A percentile compares a stretch with the other conserved stretches of the same genome.
phyloP scores from a whole-genome alignment of 2,329 filamentous ascomycete species.

The Alternaria brassicae region DNA sequence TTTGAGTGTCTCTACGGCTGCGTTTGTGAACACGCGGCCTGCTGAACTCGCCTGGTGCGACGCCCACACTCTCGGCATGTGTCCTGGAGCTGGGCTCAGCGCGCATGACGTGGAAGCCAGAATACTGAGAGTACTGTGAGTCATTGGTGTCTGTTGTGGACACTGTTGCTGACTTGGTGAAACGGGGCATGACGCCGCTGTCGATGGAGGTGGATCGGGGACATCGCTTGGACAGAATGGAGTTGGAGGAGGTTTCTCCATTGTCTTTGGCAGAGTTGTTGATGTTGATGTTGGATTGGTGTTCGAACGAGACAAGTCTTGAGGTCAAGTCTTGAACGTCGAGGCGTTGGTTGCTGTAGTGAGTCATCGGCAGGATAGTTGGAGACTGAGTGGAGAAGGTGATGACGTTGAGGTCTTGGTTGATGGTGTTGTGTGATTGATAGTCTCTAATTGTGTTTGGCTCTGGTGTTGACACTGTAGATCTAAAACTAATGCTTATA shows the following conservation, averaged over 20 bases:
- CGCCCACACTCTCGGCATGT: slow-evolving; percentile 27
- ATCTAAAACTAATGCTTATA: slow-evolving; percentile 2
- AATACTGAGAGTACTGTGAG: slow-evolving; percentile 17
- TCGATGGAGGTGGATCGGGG: slow-evolving; percentile 41
- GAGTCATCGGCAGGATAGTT: slow-evolving; percentile 39
- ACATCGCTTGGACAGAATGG: slow-evolving; percentile 26
- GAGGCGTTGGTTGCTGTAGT: slow-evolving; percentile 33
- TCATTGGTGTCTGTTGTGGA: slow-evolving; percentile 30
- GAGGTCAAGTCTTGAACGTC: slow-evolving; percentile 34
- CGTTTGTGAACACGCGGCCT: slow-evolving; percentile 34
- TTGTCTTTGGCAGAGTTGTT: slow-evolving; percentile 10
- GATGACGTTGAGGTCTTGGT: slow-evolving; percentile 9
- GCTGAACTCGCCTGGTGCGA: slow-evolving; percentile 37
- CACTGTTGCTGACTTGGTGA: slow-evolving; percentile 39
- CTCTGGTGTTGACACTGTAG: slow-evolving; percentile 3
- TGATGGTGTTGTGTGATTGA: slow-evolving; percentile 2
- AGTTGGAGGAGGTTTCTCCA: slow-evolving; percentile 26
- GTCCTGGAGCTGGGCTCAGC: slow-evolving; percentile 21
- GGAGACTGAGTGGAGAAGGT: slow-evolving; percentile 10
- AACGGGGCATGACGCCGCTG: slow-evolving; percentile 23
- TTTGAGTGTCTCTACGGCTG: slow-evolving; percentile 26
- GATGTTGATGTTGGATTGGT: slow-evolving; percentile 4
- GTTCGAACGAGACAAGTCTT: slow-evolving; percentile 27
- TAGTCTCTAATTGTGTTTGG: background rate
- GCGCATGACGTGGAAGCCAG: slow-evolving; percentile 18